A percentile compares a stretch with the other conserved stretches of the same genome.
Conservation (phyloP, 2,329 filamentous ascomycete species). For the Pseudocercospora fuligena region DNA sequence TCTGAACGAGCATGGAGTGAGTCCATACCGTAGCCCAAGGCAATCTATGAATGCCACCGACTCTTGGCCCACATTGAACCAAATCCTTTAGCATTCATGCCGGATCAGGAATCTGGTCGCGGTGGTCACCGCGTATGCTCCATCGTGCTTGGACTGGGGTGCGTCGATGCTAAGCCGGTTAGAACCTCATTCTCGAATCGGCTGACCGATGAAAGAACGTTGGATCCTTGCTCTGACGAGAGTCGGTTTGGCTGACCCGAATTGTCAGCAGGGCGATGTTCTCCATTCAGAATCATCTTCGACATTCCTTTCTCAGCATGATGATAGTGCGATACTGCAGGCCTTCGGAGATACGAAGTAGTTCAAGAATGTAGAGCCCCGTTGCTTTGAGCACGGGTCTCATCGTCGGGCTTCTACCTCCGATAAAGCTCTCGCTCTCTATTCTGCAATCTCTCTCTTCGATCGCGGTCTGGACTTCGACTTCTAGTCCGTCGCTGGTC, state of each 20-base stretch:
- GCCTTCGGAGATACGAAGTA: neutral
- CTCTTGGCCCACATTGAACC: neutral
- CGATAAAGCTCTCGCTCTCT: constrained; percentile 45
- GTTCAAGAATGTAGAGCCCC: neutral
- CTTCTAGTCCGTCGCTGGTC: constrained; percentile 39
- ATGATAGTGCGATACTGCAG: no score
- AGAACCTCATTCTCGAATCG: neutral
- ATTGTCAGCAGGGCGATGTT: neutral
- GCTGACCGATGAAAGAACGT: neutral
- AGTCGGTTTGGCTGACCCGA: neutral
- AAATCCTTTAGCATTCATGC: neutral
- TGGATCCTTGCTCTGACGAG: neutral
- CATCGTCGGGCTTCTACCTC: constrained; percentile 18
- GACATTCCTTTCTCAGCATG: neutral
- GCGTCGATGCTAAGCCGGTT: neutral
- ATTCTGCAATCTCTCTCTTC: constrained; percentile 42
- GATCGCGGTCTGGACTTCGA: constrained; percentile 35
- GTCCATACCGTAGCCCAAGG: neutral
- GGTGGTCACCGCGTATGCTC: neutral
- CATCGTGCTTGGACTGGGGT: neutral
- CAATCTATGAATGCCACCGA: neutral
- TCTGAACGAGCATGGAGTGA: neutral
- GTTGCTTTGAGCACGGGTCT: neutral
- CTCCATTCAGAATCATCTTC: neutral
- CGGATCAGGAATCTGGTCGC: neutral